These are phyloP conservation scores for Lachnellula cervina DNA, from an alignment of 2,329 filamentous ascomycete species.

Conservation along the genomic window DNA sequence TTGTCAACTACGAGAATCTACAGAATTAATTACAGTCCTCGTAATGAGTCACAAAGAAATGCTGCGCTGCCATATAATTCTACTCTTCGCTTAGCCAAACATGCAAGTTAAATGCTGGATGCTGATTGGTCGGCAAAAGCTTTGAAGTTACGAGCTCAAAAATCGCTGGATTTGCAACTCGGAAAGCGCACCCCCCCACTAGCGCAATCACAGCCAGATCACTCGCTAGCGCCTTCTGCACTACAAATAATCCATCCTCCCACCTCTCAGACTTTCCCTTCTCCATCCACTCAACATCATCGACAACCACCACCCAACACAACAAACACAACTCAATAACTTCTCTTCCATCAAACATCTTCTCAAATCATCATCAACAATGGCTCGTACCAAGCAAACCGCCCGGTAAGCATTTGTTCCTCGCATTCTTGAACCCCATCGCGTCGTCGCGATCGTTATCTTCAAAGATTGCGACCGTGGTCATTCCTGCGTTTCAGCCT, in stretches of 20 bases:
- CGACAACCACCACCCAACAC: slow-evolving; percentile 17
- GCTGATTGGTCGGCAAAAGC: slow-evolving; percentile 17
- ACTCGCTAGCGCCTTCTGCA: slow-evolving; percentile 22
- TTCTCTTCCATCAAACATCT: slow-evolving; percentile 7
- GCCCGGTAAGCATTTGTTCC: slow-evolving; percentile 50
- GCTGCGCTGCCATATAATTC: neutral
- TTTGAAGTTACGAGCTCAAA: slow-evolving; percentile 6
- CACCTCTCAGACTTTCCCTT: slow-evolving; percentile 24
- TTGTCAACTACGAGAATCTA: too few species aligned
- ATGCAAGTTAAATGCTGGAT: slow-evolving; percentile 1
- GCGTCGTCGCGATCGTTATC: slow-evolving; percentile 24
- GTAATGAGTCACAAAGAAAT: too few species aligned
- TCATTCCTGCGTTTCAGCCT: slow-evolving; percentile 11
- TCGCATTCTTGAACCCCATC: slow-evolving; percentile 9
- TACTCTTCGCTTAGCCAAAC: neutral
- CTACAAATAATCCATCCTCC: slow-evolving; percentile 32
- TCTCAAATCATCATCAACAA: slow-evolving; percentile 22
- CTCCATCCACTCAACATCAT: slow-evolving; percentile 29
- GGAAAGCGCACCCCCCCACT: slow-evolving; percentile 14
- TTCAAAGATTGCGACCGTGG: slow-evolving; percentile 25
- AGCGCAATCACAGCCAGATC: slow-evolving; percentile 15
- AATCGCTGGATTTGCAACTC: neutral
- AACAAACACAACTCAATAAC: slow-evolving; percentile 8
- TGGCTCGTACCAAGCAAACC: slow-evolving; percentile 40
- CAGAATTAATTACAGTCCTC: too few species aligned